These are phyloP conservation scores for Isabelozyma rhagii DNA, from an alignment of 805 yeast genomes.

Conservation along the genomic window DNA sequence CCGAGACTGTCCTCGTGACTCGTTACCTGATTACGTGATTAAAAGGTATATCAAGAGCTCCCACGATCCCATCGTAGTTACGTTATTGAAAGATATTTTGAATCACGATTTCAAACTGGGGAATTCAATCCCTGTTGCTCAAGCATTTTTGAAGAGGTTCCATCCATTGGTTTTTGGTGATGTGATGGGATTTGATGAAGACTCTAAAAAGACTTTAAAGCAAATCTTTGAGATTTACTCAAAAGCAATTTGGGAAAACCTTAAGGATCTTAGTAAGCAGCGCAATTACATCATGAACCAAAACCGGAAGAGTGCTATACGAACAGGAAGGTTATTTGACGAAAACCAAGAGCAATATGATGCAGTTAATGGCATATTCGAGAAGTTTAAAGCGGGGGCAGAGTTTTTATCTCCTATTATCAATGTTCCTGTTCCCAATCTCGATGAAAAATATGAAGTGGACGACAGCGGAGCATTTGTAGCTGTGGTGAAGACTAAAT, in stretches of 20 bases:
- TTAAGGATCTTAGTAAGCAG: slow-evolving; percentile 33
- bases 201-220: slow-evolving; percentile 21
- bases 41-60: slow-evolving; percentile 24
- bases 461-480: slow-evolving; percentile 12
- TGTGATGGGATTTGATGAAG: slow-evolving; percentile 17
- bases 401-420: slow-evolving; percentile 43
- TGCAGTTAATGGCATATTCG: slow-evolving; percentile 30
- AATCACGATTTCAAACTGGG: slow-evolving; percentile 26
- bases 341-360: slow-evolving; percentile 37
- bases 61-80: slow-evolving; percentile 15
- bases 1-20: slow-evolving; percentile 38
- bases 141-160: slow-evolving; percentile 50
- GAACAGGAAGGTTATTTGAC: slow-evolving; percentile 60
- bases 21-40: slow-evolving; percentile 43
- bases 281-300: slow-evolving; percentile 32
- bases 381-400: slow-evolving; percentile 42
- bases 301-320: slow-evolving; percentile 55
- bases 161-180: slow-evolving; percentile 25
- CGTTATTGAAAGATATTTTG: slow-evolving; percentile 27
- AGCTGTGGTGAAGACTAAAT: slow-evolving; percentile 19
- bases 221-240: slow-evolving; percentile 43
- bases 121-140: slow-evolving; percentile 35
- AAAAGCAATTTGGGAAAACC: slow-evolving; percentile 35
- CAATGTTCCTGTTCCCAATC: slow-evolving; percentile 14
- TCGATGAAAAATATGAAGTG: slow-evolving; percentile 3